Conservation (phyloP, 2,329 filamentous ascomycete species). For the Aspergillus jensenii region DNA sequence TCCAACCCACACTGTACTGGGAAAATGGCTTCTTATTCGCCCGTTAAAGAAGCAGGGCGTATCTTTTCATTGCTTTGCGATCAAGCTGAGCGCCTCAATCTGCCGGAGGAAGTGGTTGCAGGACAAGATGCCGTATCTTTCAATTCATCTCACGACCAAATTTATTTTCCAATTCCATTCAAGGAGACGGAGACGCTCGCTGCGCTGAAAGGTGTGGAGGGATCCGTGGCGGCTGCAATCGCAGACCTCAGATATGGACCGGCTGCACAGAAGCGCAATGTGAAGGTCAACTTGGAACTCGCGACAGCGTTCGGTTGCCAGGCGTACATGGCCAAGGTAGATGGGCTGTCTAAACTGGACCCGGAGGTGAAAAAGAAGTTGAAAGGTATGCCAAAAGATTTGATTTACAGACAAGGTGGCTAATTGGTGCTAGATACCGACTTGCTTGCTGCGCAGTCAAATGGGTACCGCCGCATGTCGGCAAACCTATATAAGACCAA, state of each 20-base stretch:
- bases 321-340: constrained; percentile 44
- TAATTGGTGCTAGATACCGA: constrained; percentile 62
- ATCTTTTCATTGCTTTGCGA: constrained; percentile 38
- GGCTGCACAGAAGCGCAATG: constrained; percentile 35
- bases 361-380: constrained; percentile 38
- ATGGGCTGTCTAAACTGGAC: constrained; percentile 39
- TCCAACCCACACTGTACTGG: background rate
- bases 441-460: constrained; percentile 67
- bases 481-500: constrained; percentile 71
- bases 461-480: constrained; percentile 69
- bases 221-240: constrained; percentile 59
- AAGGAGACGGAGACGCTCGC: constrained; percentile 55
- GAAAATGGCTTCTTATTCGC: constrained; percentile 28
- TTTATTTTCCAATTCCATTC: constrained; percentile 48
- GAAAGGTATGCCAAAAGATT: constrained; percentile 29
- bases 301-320: constrained; percentile 43
- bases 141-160: constrained; percentile 35
- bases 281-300: constrained; percentile 38
- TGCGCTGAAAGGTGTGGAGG: constrained; percentile 61
- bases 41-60: constrained; percentile 35
- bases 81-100: constrained; percentile 32
- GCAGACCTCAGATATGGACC: constrained; percentile 55
- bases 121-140: constrained; percentile 38
- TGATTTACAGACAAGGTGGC: background rate
- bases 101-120: constrained; percentile 32